phyloP scores from a whole-genome alignment of 306 rosid genomes.

The Vigna nakashimae region DNA sequence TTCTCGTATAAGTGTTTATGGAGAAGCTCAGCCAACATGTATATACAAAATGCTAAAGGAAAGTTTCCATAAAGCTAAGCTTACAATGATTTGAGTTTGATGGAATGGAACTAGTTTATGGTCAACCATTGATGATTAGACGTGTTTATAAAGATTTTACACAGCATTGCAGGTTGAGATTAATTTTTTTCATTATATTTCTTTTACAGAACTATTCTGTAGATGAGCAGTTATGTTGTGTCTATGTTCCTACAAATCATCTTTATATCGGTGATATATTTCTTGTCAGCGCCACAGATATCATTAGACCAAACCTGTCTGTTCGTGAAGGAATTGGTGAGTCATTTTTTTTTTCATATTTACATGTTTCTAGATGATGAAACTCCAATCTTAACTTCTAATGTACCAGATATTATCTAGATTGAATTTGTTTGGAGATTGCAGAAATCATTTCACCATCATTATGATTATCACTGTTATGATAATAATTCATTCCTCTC shows the following conservation, averaged over 20 bases:
- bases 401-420: not conserved
- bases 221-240: conserved; percentile 89
- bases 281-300: conserved; percentile 75
- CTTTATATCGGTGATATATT: conserved; percentile 91
- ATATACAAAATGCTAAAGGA: not conserved
- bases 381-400: not conserved
- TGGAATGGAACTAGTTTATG: not conserved
- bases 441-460: not conserved
- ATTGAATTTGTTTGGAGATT: not conserved
- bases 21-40: too few species aligned
- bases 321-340: conserved; percentile 96
- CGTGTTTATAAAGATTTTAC: conserved; percentile 2
- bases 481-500: not conserved
- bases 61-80: not conserved
- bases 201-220: conserved; percentile 73
- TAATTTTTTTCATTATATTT: not conserved
- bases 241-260: conserved; percentile 93
- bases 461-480: not conserved
- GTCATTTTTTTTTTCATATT: conserved; percentile 39
- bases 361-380: conserved; percentile 14
- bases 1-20: too few species aligned
- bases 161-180: conserved; percentile 3
- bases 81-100: conserved; percentile 12
- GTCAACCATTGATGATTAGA: not conserved
- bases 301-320: conserved; percentile 83